Percentiles rank a stretch among this genome's conserved stretches.
These are phyloP conservation scores for Penicillium chermesinum DNA, from an alignment of 495 filamentous ascomycete species.

Conservation along the genomic window DNA sequence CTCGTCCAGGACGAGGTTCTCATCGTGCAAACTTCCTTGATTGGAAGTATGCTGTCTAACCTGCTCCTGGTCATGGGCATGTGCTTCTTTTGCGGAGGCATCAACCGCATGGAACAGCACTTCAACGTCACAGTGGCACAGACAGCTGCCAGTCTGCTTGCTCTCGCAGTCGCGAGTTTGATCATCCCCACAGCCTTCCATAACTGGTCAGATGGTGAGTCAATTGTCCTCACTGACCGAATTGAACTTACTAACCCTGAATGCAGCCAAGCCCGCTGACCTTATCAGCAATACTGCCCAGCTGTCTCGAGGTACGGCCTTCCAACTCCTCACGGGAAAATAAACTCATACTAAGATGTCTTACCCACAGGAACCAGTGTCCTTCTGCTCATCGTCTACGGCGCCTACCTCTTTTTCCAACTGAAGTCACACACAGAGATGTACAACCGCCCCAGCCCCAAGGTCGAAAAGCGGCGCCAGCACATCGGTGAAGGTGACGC, in stretches of 20 bases:
- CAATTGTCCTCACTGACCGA: too few species aligned
- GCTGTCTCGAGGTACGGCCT: constrained; percentile 38
- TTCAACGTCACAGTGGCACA: constrained; percentile 95
- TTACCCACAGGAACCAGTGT: constrained; percentile 55
- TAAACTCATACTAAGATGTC: too few species aligned
- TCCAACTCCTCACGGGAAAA: too few species aligned
- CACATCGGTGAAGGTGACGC: constrained; percentile 53
- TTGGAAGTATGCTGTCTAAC: constrained; percentile 89
- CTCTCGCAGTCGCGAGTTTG: constrained; percentile 71
- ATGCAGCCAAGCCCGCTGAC: neutral
- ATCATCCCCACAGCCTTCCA: constrained; percentile 89
- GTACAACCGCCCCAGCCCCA: constrained; percentile 69
- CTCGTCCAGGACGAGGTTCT: constrained; percentile 65
- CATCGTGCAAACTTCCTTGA: constrained; percentile 89
- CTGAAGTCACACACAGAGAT: constrained; percentile 69
- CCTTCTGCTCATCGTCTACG: constrained; percentile 73
- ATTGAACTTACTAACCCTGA: too few species aligned
- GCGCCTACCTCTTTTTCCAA: constrained; percentile 75
- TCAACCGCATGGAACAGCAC: constrained; percentile 73
- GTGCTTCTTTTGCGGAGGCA: constrained; percentile 87
- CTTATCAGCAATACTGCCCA: constrained; percentile 22
- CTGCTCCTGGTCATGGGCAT: constrained; percentile 87
- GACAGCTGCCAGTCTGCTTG: constrained; percentile 77
- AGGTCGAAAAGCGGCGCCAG: constrained; percentile 54
- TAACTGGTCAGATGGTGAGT: constrained; percentile 42